Base-by-base conservation (phyloP, 2,329 filamentous ascomycete genomes). In the Biscogniauxia mediterranea region DNA sequence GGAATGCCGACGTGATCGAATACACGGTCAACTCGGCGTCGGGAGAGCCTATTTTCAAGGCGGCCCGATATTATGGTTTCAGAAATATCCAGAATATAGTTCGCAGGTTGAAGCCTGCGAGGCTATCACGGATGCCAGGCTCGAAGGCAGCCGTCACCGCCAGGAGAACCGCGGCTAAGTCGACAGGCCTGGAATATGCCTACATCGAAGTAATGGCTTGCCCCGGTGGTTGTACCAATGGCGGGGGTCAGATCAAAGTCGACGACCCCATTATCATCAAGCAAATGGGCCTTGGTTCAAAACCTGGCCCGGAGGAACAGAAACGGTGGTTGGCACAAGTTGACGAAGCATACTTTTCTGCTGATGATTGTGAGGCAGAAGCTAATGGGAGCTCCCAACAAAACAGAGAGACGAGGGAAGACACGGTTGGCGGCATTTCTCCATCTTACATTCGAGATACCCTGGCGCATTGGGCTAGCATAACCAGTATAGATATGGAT, bases 141-240 rank as follows among this genome's bases (percentile, higher is more conserved):
- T 91, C 87, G 1, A 89, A 82, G 64, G 82, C 84, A 0, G 81
- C 85, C 53, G 85, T 82, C 1, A 83, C 80, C 57, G 83, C 79
- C 52, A 83, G 83, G 61, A 83, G 80, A 64, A 81, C 80, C 5
- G 79, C 75, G 17, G 84, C 78, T 6, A 84, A 84, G 68, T 70
- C 79, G 19, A 73, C 76, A 19, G 76, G 78, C 5, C 76, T 85
- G 6, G 92, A 97, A 42, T 93, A 93, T 74, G 85, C 90, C n/a
- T 98, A 96, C 76, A 91, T 98, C 26, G 95, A 99, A 77, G 95
- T 99, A 61, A 99, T 99, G 95, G 95, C 95, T 15, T 99, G 95
- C 75, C 95, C 95, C 0, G 95, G 95, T n/a, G 95, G 95, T 2
- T 99, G 95, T 78, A 99, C 95, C 58, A 99, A 99, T 70, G 95